Conservation (phyloP, 441 rosid species). For the Monsonia emarginata region DNA sequence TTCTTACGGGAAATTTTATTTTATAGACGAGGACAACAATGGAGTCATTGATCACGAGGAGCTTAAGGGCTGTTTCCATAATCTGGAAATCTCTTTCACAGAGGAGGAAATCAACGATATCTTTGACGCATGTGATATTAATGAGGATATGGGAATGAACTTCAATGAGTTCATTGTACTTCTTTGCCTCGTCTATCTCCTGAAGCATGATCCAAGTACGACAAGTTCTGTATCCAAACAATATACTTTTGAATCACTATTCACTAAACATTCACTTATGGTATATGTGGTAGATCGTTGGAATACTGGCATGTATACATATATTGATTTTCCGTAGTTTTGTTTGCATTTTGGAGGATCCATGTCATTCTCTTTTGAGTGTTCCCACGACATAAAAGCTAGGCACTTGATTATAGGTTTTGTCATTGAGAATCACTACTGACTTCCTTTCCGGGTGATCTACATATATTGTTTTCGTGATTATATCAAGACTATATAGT, state of each 20-base stretch:
- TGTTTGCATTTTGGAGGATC: not conserved
- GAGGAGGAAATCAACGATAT: slow-evolving; percentile 78
- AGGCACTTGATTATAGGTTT: not conserved
- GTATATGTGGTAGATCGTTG: not conserved
- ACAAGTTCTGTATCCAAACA: slow-evolving; percentile 41
- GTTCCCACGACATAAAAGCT: not conserved
- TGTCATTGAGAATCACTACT: not conserved
- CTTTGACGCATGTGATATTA: slow-evolving; percentile 71
- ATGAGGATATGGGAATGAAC: slow-evolving; percentile 60
- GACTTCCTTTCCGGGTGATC: not conserved
- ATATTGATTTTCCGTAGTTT: not conserved
- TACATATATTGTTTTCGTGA: not conserved
- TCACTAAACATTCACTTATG: not conserved
- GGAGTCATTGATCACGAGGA: slow-evolving; percentile 69
- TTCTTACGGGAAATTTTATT: no score
- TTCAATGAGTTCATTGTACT: slow-evolving; percentile 88
- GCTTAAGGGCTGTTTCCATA: slow-evolving; percentile 54
- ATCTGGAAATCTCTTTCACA: slow-evolving; percentile 57
- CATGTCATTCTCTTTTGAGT: not conserved
- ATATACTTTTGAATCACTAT: not conserved
- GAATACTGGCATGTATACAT: not conserved
- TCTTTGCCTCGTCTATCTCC: slow-evolving; percentile 80
- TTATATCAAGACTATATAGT: not conserved
- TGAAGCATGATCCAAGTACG: slow-evolving; percentile 54
- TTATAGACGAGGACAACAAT: slow-evolving; percentile 68